Base-by-base conservation (phyloP, 2,329 filamentous ascomycete genomes). In the Atkinsonella hypoxylon region DNA sequence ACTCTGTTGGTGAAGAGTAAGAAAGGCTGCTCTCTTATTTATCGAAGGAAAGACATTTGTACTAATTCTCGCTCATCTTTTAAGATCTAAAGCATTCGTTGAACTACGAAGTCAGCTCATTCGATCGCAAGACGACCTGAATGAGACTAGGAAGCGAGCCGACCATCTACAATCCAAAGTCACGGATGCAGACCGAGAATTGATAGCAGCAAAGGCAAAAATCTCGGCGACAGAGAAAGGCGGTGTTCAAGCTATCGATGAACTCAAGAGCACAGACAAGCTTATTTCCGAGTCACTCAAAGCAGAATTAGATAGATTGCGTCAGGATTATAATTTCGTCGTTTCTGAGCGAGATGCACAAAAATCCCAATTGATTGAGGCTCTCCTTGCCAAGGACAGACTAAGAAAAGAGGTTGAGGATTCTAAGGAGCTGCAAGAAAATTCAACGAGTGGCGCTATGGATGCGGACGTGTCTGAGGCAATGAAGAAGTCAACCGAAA, bases 321-420 rank as follows among this genome's bases (percentile, higher is more conserved):
- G 79, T 55, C 71, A 68, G 53, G 75, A 78, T 57, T 67, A 74
- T 55, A 72, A 71, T 51, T 64, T 69, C 50, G 64, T 75, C 47
- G 69, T 67, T 53, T 67, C 71, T 50, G 78, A 82, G 61, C 69
- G 72, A 47, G 77, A 82, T 49, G 70, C 75, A 53, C 73, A 79
- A 59, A 78, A 80, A 64, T 72, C 73, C 45, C 79, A 83, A 59
- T 71, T 83, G 22, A 72, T 83, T 56, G 72, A 79, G 40, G 75
- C 77, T 43, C 69, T 83, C 17, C 69, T 83, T 44, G 73, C 75
- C 55, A 82, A 82, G 61, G 79, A 83, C 53, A 75, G 76, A 62
- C 67, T 81, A 49, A 73, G 76, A 50, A 77, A 77, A 61, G 71
- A 78, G 52, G 65, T 73, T 36, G 76, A 78, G 55, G 70, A 72